These are phyloP conservation scores for Tarenaya hassleriana DNA, from an alignment of 345 rosid genomes.

Conservation along the genomic window DNA sequence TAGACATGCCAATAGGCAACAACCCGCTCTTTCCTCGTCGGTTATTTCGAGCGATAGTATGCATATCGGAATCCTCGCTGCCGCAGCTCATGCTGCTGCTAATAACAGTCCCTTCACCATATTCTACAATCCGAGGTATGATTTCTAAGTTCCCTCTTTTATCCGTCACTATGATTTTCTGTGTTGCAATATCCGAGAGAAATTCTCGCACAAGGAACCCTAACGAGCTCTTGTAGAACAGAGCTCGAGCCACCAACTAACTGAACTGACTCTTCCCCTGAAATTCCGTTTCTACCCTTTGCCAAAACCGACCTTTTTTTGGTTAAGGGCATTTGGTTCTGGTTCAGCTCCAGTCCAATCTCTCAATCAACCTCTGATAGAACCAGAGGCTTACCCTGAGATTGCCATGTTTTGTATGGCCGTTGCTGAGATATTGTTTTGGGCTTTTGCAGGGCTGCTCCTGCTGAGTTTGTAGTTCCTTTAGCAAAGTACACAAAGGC, in stretches of 20 bases:
- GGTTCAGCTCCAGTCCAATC: no score
- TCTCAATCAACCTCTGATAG: no score
- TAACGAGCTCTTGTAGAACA: no score
- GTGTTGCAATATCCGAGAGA: conserved; percentile 19
- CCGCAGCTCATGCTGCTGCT: conserved; percentile 98
- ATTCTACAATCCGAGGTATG: conserved; percentile 91
- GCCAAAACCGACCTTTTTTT: no score
- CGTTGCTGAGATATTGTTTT: not conserved
- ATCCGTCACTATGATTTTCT: not conserved
- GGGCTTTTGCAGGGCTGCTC: conserved; percentile 71
- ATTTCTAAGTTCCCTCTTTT: conserved; percentile 7
- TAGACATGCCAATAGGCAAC: conserved; percentile 85
- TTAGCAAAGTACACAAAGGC: conserved; percentile 90
- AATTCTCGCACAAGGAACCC: no score
- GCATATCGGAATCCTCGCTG: conserved; percentile 99
- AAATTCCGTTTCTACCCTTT: no score
- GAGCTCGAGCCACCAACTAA: no score
- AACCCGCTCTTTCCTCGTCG: conserved; percentile 86
- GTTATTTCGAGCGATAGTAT: conserved; percentile 97
- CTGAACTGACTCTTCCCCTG: no score
- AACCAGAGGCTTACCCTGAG: no score
- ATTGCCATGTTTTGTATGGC: no score
- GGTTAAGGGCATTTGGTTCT: no score
- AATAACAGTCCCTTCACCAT: conserved; percentile 86
- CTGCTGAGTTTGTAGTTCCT: conserved; percentile 93